A percentile compares a stretch with the other conserved stretches of the same genome.
Evolutionary conservation across 306 rosid species (phyloP).

Genomic region (Vigna radiata): DNA sequence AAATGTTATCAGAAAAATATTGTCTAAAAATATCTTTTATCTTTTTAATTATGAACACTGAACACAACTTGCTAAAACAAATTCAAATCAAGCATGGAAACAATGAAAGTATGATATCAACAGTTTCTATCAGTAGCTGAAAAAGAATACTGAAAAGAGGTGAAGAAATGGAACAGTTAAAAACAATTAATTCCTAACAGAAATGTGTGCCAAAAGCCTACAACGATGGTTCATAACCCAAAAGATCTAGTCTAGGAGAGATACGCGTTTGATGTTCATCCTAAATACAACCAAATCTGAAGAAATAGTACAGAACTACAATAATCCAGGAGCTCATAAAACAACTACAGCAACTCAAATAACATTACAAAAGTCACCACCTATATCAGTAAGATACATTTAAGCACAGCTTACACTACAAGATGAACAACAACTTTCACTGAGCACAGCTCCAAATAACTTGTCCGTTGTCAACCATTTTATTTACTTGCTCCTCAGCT

Average conservation of each 20-base stretch:
- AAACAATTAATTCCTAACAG: constrained; percentile 21
- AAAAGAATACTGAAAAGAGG: neutral
- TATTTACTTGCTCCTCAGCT: constrained; percentile 50
- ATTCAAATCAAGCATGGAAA: neutral
- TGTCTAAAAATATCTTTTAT: too few relatives aligned
- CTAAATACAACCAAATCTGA: constrained; percentile 51
- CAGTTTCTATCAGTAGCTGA: neutral
- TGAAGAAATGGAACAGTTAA: neutral
- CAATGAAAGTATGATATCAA: neutral
- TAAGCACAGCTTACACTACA: constrained; percentile 56
- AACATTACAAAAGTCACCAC: constrained; percentile 34
- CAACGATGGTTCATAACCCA: constrained; percentile 40
- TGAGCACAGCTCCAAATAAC: constrained; percentile 52
- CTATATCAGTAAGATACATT: constrained; percentile 34
- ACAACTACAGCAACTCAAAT: constrained; percentile 40
- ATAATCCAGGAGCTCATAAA: constrained; percentile 51
- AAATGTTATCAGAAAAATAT: too few relatives aligned
- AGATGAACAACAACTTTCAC: constrained; percentile 37
- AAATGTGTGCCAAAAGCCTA: constrained; percentile 45
- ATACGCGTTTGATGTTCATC: constrained; percentile 35
- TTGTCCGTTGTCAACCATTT: constrained; percentile 63
- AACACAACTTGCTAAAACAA: neutral
- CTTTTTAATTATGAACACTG: neutral
- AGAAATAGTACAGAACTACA: constrained; percentile 44
- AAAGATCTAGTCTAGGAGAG: constrained; percentile 55